Evolutionary conservation across 768 basidiomycete genomes (phyloP).

Genomic region (Podaxis sp.): DNA sequence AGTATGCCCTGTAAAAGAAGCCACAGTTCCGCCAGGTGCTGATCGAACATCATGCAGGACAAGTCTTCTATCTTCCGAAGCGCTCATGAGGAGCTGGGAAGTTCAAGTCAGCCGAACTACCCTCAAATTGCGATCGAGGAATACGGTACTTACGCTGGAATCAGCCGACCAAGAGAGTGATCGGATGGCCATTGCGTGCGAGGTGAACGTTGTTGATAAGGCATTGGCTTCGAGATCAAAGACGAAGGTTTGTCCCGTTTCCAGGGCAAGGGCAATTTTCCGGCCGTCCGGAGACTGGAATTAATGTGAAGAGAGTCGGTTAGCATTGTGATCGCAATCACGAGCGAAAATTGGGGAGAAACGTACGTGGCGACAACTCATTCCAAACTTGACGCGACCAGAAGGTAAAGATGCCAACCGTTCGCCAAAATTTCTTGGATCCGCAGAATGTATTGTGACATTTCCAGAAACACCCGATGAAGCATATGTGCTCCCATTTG

Average conservation of each 20-base stretch:
- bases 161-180: constrained; percentile 88
- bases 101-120: neutral
- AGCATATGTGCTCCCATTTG: constrained; percentile 67
- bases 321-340: neutral
- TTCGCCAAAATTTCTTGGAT: constrained; percentile 61
- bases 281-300: constrained; percentile 83
- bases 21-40: constrained; percentile 75
- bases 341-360: neutral
- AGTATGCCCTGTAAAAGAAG: constrained; percentile 81
- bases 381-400: constrained; percentile 74
- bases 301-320: neutral
- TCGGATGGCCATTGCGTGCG: constrained; percentile 88
- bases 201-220: constrained; percentile 68
- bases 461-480: constrained; percentile 71
- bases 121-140: neutral
- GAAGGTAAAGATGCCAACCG: constrained; percentile 54
- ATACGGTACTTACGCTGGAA: constrained; percentile 59
- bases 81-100: constrained; percentile 75
- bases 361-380: constrained; percentile 66
- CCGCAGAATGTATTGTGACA: constrained; percentile 68
- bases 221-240: constrained; percentile 72
- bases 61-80: constrained; percentile 90
- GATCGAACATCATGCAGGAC: constrained; percentile 86
- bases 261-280: constrained; percentile 75
- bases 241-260: constrained; percentile 84